A percentile compares a stretch with the other conserved stretches of the same genome.
Evolutionary conservation across 2,329 filamentous ascomycete species (phyloP).

Genomic region (Penicillium sp.): DNA sequence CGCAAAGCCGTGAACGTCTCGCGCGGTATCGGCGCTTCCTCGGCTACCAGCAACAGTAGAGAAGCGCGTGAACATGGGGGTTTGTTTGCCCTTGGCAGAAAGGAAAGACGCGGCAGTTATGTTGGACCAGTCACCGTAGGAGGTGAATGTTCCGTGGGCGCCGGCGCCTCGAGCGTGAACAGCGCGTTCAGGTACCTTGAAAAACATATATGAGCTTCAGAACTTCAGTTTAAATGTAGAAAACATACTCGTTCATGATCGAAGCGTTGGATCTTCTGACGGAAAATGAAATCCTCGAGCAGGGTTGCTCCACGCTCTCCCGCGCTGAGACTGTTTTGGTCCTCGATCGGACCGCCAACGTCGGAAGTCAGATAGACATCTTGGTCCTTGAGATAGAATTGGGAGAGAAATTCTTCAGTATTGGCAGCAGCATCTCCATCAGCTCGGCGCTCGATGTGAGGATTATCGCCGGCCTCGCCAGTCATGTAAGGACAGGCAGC

Average conservation of each 20-base stretch:
- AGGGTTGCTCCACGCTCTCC: constrained; percentile 67
- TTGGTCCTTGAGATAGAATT: constrained; percentile 54
- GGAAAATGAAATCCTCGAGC: constrained; percentile 70
- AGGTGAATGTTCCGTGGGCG: constrained; percentile 69
- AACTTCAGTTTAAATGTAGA: background rate
- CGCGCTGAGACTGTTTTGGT: constrained; percentile 66
- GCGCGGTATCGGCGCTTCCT: constrained; percentile 67
- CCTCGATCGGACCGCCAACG: constrained; percentile 65
- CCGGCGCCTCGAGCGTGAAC: constrained; percentile 69
- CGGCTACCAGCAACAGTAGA: constrained; percentile 70
- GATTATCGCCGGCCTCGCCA: constrained; percentile 24
- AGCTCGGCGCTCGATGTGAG: constrained; percentile 25
- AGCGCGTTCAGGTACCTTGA: constrained; percentile 60
- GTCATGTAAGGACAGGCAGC: constrained; percentile 46
- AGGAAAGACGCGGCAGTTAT: constrained; percentile 69
- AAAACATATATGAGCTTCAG: constrained; percentile 4
- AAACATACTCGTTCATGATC: constrained; percentile 65
- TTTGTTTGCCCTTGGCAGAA: constrained; percentile 57
- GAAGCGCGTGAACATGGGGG: constrained; percentile 68
- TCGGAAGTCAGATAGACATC: constrained; percentile 63
- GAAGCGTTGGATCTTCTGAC: constrained; percentile 70
- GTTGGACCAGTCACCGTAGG: constrained; percentile 66
- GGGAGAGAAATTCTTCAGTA: constrained; percentile 45
- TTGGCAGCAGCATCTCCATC: constrained; percentile 28
- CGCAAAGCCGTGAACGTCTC: constrained; percentile 74